A percentile compares a stretch with the other conserved stretches of the same genome.
These are phyloP conservation scores for Cardamine occulta DNA, from an alignment of 345 rosid genomes.

Conservation along the genomic window DNA sequence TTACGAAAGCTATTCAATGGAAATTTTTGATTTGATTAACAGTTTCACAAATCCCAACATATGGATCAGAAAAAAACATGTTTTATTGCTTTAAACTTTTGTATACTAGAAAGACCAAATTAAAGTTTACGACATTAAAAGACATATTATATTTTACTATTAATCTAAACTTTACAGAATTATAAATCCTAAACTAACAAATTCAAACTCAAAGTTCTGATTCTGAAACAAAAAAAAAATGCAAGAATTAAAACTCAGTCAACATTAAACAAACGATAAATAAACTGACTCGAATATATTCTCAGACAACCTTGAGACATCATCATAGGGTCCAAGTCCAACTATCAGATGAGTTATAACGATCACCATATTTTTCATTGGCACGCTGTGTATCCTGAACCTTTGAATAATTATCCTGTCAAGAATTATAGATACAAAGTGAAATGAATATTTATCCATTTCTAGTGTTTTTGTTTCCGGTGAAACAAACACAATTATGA, in stretches of 20 bases:
- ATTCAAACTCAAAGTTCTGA: too few species aligned
- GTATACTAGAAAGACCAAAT: neutral
- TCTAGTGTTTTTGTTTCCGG: conserved; percentile 7
- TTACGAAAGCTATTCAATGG: neutral
- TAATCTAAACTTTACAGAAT: too few species aligned
- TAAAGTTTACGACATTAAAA: too few species aligned
- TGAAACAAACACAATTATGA: conserved; percentile 19
- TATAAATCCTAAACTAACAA: too few species aligned
- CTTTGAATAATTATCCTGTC: conserved; percentile 26
- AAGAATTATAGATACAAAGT: conserved; percentile 6
- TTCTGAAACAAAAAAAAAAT: too few species aligned
- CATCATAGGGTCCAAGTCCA: conserved; percentile 16
- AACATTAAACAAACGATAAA: neutral
- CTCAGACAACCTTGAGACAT: neutral
- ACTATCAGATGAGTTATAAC: neutral
- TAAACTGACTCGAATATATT: conserved; percentile 1
- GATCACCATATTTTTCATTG: conserved; percentile 18
- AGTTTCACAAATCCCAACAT: neutral
- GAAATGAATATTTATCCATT: conserved; percentile 12
- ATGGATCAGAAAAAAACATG: neutral
- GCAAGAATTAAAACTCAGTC: neutral
- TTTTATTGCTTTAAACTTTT: neutral
- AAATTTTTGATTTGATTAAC: neutral
- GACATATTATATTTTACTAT: too few species aligned
- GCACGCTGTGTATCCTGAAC: neutral